Conservation (phyloP, 257 asterid species). For the Solanum pennellii region DNA sequence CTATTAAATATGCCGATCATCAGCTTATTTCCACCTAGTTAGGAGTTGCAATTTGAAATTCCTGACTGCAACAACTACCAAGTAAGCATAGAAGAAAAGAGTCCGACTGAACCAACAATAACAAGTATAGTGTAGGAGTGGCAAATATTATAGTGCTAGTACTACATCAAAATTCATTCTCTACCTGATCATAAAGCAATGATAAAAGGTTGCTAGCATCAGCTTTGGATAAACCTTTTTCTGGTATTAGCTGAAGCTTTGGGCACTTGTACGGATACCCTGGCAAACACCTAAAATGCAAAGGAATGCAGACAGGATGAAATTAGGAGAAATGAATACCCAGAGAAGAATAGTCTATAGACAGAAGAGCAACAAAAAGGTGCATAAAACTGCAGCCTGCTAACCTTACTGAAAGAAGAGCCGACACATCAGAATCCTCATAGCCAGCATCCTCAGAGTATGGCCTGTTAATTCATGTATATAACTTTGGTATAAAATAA, state of each 20-base stretch:
- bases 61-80: not conserved
- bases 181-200: constrained; percentile 86
- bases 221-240: constrained; percentile 64
- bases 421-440: constrained; percentile 77
- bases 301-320: not conserved
- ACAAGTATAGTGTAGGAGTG: not conserved
- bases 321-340: not conserved
- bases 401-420: constrained; percentile 80
- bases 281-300: constrained; percentile 49
- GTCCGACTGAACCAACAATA: not conserved
- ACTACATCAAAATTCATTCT: constrained; percentile 3
- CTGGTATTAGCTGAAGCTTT: constrained; percentile 70
- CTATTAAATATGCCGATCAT: not conserved
- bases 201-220: constrained; percentile 68
- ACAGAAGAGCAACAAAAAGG: not conserved
- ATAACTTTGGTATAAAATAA: not conserved
- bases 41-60: not conserved
- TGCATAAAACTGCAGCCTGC: not conserved
- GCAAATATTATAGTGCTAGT: not conserved
- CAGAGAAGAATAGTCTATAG: not conserved
- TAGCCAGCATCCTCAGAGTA: constrained; percentile 88
- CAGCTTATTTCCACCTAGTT: not conserved
- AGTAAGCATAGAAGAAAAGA: not conserved
- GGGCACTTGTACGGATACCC: constrained; percentile 96
- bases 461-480: constrained; percentile 50